Percentiles rank a stretch among this genome's conserved stretches.
Evolutionary conservation across 176 grass and related monocot species (phyloP).

Genomic region (Stipa capillata): DNA sequence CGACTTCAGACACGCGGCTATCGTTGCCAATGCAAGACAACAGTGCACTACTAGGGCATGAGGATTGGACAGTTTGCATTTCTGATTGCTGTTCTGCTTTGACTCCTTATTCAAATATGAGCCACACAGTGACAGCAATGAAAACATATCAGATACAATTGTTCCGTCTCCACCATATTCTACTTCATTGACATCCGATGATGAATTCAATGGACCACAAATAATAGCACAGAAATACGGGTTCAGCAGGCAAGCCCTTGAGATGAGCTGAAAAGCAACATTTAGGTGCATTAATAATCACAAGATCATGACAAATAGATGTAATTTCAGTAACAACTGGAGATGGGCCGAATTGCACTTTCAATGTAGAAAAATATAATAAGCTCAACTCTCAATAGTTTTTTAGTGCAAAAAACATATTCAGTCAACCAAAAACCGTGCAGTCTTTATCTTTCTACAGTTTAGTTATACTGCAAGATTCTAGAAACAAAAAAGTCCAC

Average conservation of each 20-base stretch:
- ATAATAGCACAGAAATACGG: constrained; percentile 48
- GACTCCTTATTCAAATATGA: constrained; percentile 82
- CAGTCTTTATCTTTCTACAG: not conserved
- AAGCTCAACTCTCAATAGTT: not conserved
- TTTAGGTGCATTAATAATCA: constrained; percentile 16
- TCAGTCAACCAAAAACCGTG: not conserved
- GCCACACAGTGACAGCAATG: constrained; percentile 65
- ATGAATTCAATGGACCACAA: constrained; percentile 47
- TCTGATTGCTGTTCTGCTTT: constrained; percentile 56
- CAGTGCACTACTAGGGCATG: constrained; percentile 65
- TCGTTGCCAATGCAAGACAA: constrained; percentile 57
- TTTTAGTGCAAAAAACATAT: not conserved
- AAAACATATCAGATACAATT: constrained; percentile 75
- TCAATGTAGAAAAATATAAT: constrained; percentile 13
- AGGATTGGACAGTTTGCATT: constrained; percentile 82
- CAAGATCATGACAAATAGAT: not conserved
- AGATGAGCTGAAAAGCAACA: constrained; percentile 77
- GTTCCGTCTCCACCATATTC: constrained; percentile 80
- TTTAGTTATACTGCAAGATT: not conserved
- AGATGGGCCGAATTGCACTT: not conserved
- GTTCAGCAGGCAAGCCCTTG: constrained; percentile 65
- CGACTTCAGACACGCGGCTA: constrained; percentile 49
- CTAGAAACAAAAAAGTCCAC: not conserved
- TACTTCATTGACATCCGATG: constrained; percentile 27
- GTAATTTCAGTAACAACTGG: not conserved